A percentile compares a stretch with the other conserved stretches of the same genome.
phyloP scores from a whole-genome alignment of 805 yeast genomes.

The Babjeviella inositovora region DNA sequence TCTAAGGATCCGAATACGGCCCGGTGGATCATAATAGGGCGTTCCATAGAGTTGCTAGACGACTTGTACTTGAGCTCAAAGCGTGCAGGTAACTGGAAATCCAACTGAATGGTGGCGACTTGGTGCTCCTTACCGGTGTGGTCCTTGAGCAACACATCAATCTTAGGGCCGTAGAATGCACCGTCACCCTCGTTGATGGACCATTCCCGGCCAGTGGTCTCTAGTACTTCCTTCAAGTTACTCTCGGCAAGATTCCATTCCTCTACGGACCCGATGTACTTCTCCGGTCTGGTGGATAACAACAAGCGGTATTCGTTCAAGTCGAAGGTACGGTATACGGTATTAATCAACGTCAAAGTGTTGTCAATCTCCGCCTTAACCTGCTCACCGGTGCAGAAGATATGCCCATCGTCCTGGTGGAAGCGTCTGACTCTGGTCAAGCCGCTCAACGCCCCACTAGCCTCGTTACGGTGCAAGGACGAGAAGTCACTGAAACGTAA shows the following conservation, averaged over 20 bases:
- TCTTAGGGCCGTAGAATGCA: constrained; percentile 93
- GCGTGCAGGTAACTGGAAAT: constrained; percentile 83
- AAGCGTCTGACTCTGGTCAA: constrained; percentile 85
- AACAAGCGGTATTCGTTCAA: constrained; percentile 40
- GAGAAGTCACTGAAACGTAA: constrained; percentile 78
- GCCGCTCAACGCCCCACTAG: constrained; percentile 88
- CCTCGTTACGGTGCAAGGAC: constrained; percentile 85
- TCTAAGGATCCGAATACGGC: constrained; percentile 94
- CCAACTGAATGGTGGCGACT: constrained; percentile 90
- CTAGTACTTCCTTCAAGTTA: constrained; percentile 42
- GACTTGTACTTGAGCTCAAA: constrained; percentile 56
- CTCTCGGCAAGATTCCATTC: constrained; percentile 80
- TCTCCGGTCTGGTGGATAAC: constrained; percentile 74
- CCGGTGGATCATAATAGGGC: constrained; percentile 91
- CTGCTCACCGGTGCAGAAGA: constrained; percentile 74
- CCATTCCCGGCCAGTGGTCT: constrained; percentile 45
- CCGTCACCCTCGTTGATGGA: constrained; percentile 83
- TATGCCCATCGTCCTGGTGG: constrained; percentile 98
- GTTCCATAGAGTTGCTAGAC: constrained; percentile 26
- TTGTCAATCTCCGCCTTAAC: constrained; percentile 56
- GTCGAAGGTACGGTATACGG: constrained; percentile 59
- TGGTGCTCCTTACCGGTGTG: constrained; percentile 73
- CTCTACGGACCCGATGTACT: constrained; percentile 57
- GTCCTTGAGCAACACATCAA: constrained; percentile 75
- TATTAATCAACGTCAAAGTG: constrained; percentile 58